Evolutionary conservation across 257 asterid genomes (phyloP), one percentile per base, ranked within the genome.

Genomic region (Salvia miltiorrhiza): DNA sequence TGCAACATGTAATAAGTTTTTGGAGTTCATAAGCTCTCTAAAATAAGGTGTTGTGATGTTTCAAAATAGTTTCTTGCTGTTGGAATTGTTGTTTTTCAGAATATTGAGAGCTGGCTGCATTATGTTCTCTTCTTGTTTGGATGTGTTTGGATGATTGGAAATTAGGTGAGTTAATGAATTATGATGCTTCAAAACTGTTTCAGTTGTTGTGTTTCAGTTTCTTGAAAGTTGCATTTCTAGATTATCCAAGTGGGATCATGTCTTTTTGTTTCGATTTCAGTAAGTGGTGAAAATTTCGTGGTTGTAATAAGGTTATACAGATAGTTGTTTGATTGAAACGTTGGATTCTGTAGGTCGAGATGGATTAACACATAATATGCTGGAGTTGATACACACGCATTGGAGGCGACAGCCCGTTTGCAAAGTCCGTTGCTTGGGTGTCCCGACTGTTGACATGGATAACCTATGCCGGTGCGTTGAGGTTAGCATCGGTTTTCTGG

Each of bases 281-380:
- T 23, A 39, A 14, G 30, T 71, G 3, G 21, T 24, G 23, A 53
- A 49, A 14, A 9, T 54, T 64, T 50, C 11, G 40, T n/a, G 63
- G 56, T 44, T 23, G 9, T 62, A 69, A 56, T 63, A 65, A 50
- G 58, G 35, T 62, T 59, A 24, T 40, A 24, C 53, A 73, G 47
- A 52, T 57, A 43, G 63, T 74, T 72, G 26, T 39, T 72, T 79
- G 50, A 69, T 77, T 73, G 65, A 43, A 44, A 64, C 10, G 9
- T 72, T 73, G 62, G 65, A 73, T 77, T 78, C 8, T 79, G 80
- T 82, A 94, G 99, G 99, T 67, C 83, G 99, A 79, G 99, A 94
- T 74, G 99, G 99, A 77, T 76, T 94, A 81, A 92, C 96, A 44
- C 99, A 94, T 81, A 94, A 94, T 69, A 94, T 94, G 99, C 83